These are phyloP conservation scores for Aspergillus fischeri DNA, from an alignment of 2,329 filamentous ascomycete species.

Conservation along the genomic window DNA sequence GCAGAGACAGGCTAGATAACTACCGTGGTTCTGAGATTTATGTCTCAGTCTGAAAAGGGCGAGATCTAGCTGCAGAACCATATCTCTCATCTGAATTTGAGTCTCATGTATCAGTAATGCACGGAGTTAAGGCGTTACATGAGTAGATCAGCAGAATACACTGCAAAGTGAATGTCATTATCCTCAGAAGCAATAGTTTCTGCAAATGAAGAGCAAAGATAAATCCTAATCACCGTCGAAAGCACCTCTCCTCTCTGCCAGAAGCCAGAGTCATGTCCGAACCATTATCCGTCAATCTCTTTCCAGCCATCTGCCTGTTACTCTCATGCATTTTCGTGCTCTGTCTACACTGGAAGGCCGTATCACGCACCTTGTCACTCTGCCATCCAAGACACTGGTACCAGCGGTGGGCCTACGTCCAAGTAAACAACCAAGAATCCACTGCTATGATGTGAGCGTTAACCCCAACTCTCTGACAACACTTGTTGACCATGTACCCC, in stretches of 20 bases:
- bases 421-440: background rate
- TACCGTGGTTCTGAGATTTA: too few relatives aligned
- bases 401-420: background rate
- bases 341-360: constrained; percentile 3
- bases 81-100: too few relatives aligned
- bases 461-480: background rate
- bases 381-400: background rate
- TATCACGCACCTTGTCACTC: background rate
- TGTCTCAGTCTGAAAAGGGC: too few relatives aligned
- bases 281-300: constrained; percentile 7
- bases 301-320: constrained; percentile 14
- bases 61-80: too few relatives aligned
- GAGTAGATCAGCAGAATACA: too few relatives aligned
- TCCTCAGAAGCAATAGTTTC: too few relatives aligned
- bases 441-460: background rate
- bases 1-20: too few relatives aligned
- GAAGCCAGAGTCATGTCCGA: constrained; percentile 16
- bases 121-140: too few relatives aligned
- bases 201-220: too few relatives aligned
- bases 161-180: too few relatives aligned
- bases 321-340: constrained; percentile 14
- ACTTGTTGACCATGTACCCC: background rate
- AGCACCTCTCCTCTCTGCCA: background rate
- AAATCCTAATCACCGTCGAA: too few relatives aligned
- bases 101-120: too few relatives aligned